Conservation (phyloP, 129 eudicot genomes). For the Artemisia tridentata region DNA sequence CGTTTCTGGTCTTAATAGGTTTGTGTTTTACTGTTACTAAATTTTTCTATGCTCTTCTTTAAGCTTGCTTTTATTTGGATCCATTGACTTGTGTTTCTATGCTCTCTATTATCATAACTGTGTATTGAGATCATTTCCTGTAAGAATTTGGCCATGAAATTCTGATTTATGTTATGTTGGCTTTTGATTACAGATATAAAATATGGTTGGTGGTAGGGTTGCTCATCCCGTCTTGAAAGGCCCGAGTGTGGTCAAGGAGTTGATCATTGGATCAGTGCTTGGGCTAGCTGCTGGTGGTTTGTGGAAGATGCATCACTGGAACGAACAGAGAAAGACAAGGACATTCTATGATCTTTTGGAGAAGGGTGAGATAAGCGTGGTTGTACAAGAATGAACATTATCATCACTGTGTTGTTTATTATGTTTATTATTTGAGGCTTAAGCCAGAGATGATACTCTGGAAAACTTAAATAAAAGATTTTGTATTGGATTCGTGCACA, state of each 20-base stretch:
- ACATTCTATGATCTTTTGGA: slow-evolving; percentile 41
- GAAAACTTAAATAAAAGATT: slow-evolving; percentile 22
- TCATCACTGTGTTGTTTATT: slow-evolving; percentile 1
- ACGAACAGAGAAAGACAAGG: slow-evolving; percentile 42
- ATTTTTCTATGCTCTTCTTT: not conserved
- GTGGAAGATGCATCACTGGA: slow-evolving; percentile 53
- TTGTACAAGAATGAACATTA: slow-evolving; percentile 34
- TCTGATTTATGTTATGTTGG: slow-evolving; percentile 9
- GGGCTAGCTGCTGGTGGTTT: slow-evolving; percentile 42
- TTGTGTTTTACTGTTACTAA: not conserved
- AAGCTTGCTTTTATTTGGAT: slow-evolving; percentile 7
- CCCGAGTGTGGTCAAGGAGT: slow-evolving; percentile 44
- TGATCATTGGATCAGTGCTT: slow-evolving; percentile 41
- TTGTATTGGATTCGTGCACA: slow-evolving; percentile 29
- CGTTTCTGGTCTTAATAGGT: not conserved
- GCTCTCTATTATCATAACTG: not conserved
- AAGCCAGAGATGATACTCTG: slow-evolving; percentile 35
- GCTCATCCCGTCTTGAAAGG: slow-evolving; percentile 47
- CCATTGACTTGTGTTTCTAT: not conserved
- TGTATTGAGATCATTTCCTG: not conserved
- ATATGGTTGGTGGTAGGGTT: slow-evolving; percentile 44
- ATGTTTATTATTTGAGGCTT: slow-evolving; percentile 18
- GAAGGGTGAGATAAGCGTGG: slow-evolving; percentile 48
- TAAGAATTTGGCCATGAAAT: not conserved
- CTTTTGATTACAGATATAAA: slow-evolving; percentile 18